A percentile compares a stretch with the other conserved stretches of the same genome.
phyloP scores from a whole-genome alignment of 2,329 filamentous ascomycete species.

The Penicillium hesseltinei region DNA sequence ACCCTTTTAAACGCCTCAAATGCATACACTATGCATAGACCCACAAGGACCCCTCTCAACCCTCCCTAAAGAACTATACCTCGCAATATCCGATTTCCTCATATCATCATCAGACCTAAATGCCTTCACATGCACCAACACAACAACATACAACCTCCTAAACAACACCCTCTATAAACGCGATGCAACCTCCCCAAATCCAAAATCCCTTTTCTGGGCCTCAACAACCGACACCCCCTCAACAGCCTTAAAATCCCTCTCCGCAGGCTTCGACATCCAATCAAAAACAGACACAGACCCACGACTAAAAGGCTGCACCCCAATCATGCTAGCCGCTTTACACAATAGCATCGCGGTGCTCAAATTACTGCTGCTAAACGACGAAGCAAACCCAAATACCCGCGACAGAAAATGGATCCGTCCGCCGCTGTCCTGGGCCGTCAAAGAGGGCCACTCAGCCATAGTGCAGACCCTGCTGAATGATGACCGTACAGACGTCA shows the following conservation, averaged over 20 bases:
- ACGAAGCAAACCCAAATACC: slow-evolving; percentile 19
- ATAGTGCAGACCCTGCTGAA: slow-evolving; percentile 16
- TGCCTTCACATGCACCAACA: slow-evolving; percentile 15
- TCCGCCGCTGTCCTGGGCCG: slow-evolving; percentile 22
- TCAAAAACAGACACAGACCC: slow-evolving; percentile 12
- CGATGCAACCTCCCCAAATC: slow-evolving; percentile 6
- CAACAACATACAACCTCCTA: slow-evolving; percentile 13
- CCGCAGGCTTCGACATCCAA: slow-evolving; percentile 18
- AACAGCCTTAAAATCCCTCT: slow-evolving; percentile 15
- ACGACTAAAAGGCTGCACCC: slow-evolving; percentile 16
- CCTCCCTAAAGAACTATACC: slow-evolving; percentile 18
- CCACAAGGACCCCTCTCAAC: slow-evolving; percentile 3
- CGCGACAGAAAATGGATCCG: slow-evolving; percentile 21
- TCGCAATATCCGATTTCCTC: slow-evolving; percentile 17
- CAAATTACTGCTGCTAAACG: slow-evolving; percentile 9
- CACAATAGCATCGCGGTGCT: slow-evolving; percentile 13
- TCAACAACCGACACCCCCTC: slow-evolving; percentile 9
- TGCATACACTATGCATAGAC: slow-evolving; percentile 5
- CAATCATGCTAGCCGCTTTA: slow-evolving; percentile 19
- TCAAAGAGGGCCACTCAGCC: slow-evolving; percentile 9
- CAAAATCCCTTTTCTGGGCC: slow-evolving; percentile 24
- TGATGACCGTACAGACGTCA: slow-evolving; percentile 19
- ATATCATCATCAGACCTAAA: slow-evolving; percentile 14
- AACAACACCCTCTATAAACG: slow-evolving; percentile 19
- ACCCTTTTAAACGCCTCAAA: not conserved